A percentile compares a stretch with the other conserved stretches of the same genome.
Evolutionary conservation across 805 yeast species (phyloP).

Genomic region (Jamesozyma hellenica): DNA sequence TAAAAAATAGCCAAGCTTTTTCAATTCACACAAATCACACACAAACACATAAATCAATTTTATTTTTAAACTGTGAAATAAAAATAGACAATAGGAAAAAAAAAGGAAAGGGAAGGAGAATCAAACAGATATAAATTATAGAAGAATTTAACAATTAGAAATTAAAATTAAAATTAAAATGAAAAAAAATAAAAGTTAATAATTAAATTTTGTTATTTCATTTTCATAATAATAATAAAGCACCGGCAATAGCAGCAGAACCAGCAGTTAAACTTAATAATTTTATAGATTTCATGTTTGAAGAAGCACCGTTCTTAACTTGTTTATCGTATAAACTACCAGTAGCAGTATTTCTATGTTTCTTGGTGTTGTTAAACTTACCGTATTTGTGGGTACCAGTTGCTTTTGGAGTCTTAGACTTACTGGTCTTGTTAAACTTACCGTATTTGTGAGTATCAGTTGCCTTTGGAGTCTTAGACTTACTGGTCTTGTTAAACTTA

Average conservation of each 20-base stretch:
- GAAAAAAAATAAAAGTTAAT: not conserved
- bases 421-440: constrained; percentile 35
- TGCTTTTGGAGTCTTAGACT: constrained; percentile 33
- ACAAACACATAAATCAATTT: not conserved
- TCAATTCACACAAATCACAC: not conserved
- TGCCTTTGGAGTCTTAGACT: constrained; percentile 25
- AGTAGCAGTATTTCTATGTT: constrained; percentile 17
- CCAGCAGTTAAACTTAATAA: constrained; percentile 31
- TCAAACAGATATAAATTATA: not conserved
- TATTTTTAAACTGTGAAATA: not conserved
- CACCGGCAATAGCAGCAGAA: constrained; percentile 43
- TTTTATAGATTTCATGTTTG: constrained; percentile 17
- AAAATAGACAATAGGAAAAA: not conserved
- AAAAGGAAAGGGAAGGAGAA: not conserved
- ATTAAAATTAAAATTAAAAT: no score
- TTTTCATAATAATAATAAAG: constrained; percentile 35
- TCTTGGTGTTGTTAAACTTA: constrained; percentile 35
- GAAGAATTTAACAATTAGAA: not conserved
- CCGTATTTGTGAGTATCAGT: constrained; percentile 50
- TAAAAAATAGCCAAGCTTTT: no score
- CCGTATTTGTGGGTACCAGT: constrained; percentile 44
- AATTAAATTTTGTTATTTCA: not conserved
- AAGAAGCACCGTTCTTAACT: constrained; percentile 10
- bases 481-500: constrained; percentile 36
- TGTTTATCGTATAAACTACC: constrained; percentile 16